Evolutionary conservation across 306 rosid species (phyloP).

Genomic region (Trichosanthes cucumerina): DNA sequence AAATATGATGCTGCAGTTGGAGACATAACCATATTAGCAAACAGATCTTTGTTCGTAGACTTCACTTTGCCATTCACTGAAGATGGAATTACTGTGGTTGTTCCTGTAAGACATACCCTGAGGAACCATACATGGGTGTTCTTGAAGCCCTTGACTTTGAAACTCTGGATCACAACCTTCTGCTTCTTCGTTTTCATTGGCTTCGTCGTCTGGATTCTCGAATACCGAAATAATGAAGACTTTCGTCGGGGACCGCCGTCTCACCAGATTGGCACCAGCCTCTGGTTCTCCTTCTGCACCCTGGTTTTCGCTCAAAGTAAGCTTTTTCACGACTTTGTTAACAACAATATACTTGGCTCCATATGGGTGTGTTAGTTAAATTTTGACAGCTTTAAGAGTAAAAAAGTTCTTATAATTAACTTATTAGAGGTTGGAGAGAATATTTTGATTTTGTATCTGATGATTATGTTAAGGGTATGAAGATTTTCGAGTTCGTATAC

Average conservation of each 20-base stretch:
- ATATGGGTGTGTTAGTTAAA: too few species aligned
- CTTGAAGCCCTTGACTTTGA: constrained; percentile 42
- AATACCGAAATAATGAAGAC: constrained; percentile 31
- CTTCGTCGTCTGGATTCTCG: constrained; percentile 45
- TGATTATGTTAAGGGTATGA: too few species aligned
- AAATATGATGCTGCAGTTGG: constrained; percentile 30
- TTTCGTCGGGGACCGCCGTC: constrained; percentile 35
- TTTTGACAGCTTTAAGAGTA: too few species aligned
- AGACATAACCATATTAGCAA: neutral
- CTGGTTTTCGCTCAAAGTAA: constrained; percentile 42
- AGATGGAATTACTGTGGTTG: constrained; percentile 44
- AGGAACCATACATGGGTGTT: constrained; percentile 45
- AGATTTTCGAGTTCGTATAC: too few species aligned
- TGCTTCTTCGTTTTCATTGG: constrained; percentile 39
- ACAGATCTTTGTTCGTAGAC: constrained; percentile 45
- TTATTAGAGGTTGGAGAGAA: too few species aligned
- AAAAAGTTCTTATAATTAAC: too few species aligned
- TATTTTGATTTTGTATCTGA: too few species aligned
- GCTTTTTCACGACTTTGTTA: too few species aligned
- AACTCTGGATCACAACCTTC: constrained; percentile 33
- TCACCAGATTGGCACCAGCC: constrained; percentile 44
- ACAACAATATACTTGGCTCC: too few species aligned
- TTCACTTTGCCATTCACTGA: constrained; percentile 48
- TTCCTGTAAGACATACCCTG: constrained; percentile 20
- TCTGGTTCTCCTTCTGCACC: constrained; percentile 52